Base-by-base conservation (phyloP, 75 land plant genomes). In the Adiantum capillusveneris region DNA sequence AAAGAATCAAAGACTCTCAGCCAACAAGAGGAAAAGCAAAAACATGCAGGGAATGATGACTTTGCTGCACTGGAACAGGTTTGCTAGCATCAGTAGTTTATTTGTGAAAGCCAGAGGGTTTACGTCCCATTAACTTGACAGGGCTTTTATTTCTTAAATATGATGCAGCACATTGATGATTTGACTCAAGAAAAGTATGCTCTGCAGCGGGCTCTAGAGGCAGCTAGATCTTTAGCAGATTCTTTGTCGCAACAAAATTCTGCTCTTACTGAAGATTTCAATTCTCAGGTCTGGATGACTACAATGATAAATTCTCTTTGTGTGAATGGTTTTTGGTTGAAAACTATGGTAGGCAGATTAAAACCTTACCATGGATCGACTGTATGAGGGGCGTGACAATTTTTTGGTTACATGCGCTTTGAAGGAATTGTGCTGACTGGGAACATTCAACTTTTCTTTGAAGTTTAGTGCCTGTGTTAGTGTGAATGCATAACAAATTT, bases 261-360 rank as follows among this genome's bases (percentile, higher is more conserved):
- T 53, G 73, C 90, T 25, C 76, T 88, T 24, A 83, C 86, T 28
- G 94, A 93, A 44, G 84, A 78, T 63, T 93, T 63, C 63, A 93
- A 88, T 56, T 85, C 85, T 43, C 94, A 93, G 98, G 98, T 78
- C 57, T n/a, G n/a, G n/a, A n/a, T n/a, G n/a, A n/a, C n/a, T n/a
- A n/a, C n/a, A n/a, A n/a, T n/a, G n/a, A n/a, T n/a, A n/a, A n/a
- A n/a, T n/a, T n/a, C n/a, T n/a, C n/a, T n/a, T n/a, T n/a, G n/a
- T n/a, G n/a, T n/a, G n/a, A n/a, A n/a, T n/a, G n/a, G n/a, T n/a
- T n/a, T n/a, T n/a, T n/a, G n/a, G n/a, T n/a, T n/a, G n/a, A n/a
- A n/a, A n/a, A n/a, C n/a, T n/a, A n/a, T n/a, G n/a, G n/a, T n/a
- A n/a, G n/a, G n/a, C n/a, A n/a, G n/a, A n/a, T n/a, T n/a, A n/a